Base-by-base conservation (phyloP, 495 filamentous ascomycete genomes). In the Podospora anserina region DNA sequence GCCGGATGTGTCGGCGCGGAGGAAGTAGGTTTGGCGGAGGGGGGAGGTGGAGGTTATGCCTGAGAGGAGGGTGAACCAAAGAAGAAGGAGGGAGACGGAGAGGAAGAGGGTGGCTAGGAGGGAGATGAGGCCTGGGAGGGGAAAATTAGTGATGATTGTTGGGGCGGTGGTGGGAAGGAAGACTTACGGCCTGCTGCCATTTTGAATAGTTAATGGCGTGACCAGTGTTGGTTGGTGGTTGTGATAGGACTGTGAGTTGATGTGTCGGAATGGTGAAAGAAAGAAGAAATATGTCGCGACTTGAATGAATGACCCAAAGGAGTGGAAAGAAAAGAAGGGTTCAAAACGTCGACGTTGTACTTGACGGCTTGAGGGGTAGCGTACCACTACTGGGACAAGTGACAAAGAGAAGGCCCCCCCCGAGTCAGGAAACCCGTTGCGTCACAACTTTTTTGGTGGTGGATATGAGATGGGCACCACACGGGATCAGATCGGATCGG, bases 11-110 rank as follows among this genome's bases (percentile, higher is more conserved):
- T 88, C 83, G 71, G 89, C 90, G 74, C 90, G 85, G 34, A 97
- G 87, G 84, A 96, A 96, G 81, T 89, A 97, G 71, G 92, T 90
- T 56, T 89, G 71, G 70, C 89, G 86, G 19, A 92, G 81, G 5
- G 93, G 93, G 15, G 78, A 84, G 13, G 76, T 77, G 68, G 84
- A 80, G 34, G 81, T 83, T 5, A 84, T 79, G 61, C 91, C 93
- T 27, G 87, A 91, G 28, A 97, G 85, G 61, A 97, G 81, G 64
- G 92, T 85, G 77, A 97, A 88, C 80, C 93, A 90, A 66, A 93
- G 89, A 71, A 97, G 79, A 56, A 96, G 81, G 65, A 92, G 79
- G 30, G 91, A 88, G 68, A 86, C 88, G 66, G 87, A 88, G 78
- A 91, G 89, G 72, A 97, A 87, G 78, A 96, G 79, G 67, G 94